Evolutionary conservation across 2,329 filamentous ascomycete species (phyloP).

Genomic region (Neofusicoccum ribis): DNA sequence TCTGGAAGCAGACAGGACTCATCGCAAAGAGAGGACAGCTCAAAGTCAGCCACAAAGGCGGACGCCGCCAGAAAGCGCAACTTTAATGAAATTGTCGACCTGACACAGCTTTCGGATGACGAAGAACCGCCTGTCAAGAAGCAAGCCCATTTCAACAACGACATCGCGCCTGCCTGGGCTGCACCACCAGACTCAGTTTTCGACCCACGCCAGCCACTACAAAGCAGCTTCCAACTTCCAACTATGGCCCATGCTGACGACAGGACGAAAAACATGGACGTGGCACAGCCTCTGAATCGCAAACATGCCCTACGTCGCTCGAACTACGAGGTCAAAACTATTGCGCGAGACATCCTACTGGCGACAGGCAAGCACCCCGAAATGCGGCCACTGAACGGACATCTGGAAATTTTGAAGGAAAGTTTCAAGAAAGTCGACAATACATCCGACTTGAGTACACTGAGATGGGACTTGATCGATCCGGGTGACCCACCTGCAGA

Average conservation of each 20-base stretch:
- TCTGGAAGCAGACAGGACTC: constrained; percentile 25
- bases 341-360: constrained; percentile 64
- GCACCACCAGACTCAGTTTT: background rate
- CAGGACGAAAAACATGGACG: constrained; percentile 22
- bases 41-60: constrained; percentile 49
- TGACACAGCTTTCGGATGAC: constrained; percentile 51
- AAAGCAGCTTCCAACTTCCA: background rate
- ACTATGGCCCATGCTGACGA: constrained; percentile 21
- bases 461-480: constrained; percentile 64
- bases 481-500: constrained; percentile 49
- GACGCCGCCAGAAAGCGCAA: constrained; percentile 57
- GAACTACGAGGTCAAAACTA: constrained; percentile 61
- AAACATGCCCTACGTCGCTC: constrained; percentile 50
- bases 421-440: constrained; percentile 46
- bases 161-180: constrained; percentile 7
- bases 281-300: constrained; percentile 50
- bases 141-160: background rate
- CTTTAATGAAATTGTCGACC: constrained; percentile 56
- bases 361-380: constrained; percentile 62
- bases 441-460: constrained; percentile 56
- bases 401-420: constrained; percentile 52
- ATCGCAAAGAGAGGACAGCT: constrained; percentile 4
- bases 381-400: constrained; percentile 59
- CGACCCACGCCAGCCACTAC: background rate
- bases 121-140: constrained; percentile 42